Percentiles rank a stretch among this genome's conserved stretches.
These are phyloP conservation scores for Seiridium cupressi DNA, from an alignment of 2,329 filamentous ascomycete species.

Conservation along the genomic window DNA sequence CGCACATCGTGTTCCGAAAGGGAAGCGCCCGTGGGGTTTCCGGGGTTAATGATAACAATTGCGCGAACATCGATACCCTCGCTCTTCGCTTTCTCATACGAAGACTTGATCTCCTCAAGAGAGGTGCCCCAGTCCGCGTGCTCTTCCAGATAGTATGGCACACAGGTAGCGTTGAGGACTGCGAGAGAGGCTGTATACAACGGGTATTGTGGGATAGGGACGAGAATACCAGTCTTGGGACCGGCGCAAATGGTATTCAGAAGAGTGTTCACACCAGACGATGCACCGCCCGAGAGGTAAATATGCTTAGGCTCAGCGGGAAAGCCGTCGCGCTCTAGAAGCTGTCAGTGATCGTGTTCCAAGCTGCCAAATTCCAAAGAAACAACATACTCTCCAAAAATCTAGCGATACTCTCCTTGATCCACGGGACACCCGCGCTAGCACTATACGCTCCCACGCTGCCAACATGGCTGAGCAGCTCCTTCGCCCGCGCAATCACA, in stretches of 20 bases:
- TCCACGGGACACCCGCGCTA: slow-evolving; percentile 81
- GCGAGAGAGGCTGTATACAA: slow-evolving; percentile 93
- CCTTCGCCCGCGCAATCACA: slow-evolving; percentile 80
- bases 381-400: slow-evolving; percentile 77
- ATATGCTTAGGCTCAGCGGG: slow-evolving; percentile 77
- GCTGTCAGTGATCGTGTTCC: slow-evolving; percentile 12
- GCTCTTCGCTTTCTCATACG: slow-evolving; percentile 71
- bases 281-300: slow-evolving; percentile 89
- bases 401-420: slow-evolving; percentile 84
- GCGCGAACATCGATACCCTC: slow-evolving; percentile 85
- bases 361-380: too few relatives aligned
- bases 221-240: slow-evolving; percentile 77
- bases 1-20: slow-evolving; percentile 77
- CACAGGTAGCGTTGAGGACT: slow-evolving; percentile 79
- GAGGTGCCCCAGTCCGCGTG: slow-evolving; percentile 84
- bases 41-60: slow-evolving; percentile 97
- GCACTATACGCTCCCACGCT: slow-evolving; percentile 97
- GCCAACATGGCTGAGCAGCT: slow-evolving; percentile 77
- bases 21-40: slow-evolving; percentile 92
- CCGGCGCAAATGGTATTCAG: slow-evolving; percentile 83
- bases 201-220: slow-evolving; percentile 96
- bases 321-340: slow-evolving; percentile 77
- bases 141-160: slow-evolving; percentile 94
- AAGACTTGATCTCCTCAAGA: slow-evolving; percentile 69
- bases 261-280: slow-evolving; percentile 90